Conservation (phyloP, 352 stramenopile genomes). For the Hyphochytrium catenoides region DNA sequence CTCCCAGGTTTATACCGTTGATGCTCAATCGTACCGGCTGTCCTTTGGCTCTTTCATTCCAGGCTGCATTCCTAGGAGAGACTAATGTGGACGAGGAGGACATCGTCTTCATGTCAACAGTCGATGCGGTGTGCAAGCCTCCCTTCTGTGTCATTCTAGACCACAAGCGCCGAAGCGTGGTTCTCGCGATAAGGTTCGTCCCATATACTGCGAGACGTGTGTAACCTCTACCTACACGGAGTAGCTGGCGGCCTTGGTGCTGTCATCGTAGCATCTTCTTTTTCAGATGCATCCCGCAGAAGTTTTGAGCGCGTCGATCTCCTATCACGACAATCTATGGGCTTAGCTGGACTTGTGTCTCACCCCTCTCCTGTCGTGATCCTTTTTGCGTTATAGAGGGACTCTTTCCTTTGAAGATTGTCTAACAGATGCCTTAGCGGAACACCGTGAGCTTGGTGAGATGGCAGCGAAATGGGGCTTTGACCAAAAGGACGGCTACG, state of each 20-base stretch:
- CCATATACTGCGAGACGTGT: too few relatives aligned
- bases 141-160: constrained; percentile 54
- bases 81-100: constrained; percentile 26
- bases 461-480: constrained; percentile 31
- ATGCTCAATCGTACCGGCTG: too few relatives aligned
- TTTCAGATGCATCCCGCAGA: too few relatives aligned
- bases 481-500: constrained; percentile 34
- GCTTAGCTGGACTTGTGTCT: too few relatives aligned
- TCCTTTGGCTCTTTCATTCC: constrained; percentile 41
- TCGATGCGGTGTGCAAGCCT: constrained; percentile 44
- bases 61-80: constrained; percentile 50
- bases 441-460: constrained; percentile 40
- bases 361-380: too few relatives aligned
- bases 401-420: constrained; percentile 63
- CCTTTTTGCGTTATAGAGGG: too few relatives aligned
- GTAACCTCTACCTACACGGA: too few relatives aligned
- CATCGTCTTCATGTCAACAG: constrained; percentile 53
- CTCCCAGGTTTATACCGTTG: too few relatives aligned
- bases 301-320: too few relatives aligned
- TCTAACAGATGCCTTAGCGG: constrained; percentile 53
- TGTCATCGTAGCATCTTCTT: too few relatives aligned
- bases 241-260: too few relatives aligned
- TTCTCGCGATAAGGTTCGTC: constrained; percentile 54
- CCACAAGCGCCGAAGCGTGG: constrained; percentile 32
- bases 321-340: too few relatives aligned